phyloP scores from a whole-genome alignment of 2,329 filamentous ascomycete genomes.

The Aspergillus ruber region DNA sequence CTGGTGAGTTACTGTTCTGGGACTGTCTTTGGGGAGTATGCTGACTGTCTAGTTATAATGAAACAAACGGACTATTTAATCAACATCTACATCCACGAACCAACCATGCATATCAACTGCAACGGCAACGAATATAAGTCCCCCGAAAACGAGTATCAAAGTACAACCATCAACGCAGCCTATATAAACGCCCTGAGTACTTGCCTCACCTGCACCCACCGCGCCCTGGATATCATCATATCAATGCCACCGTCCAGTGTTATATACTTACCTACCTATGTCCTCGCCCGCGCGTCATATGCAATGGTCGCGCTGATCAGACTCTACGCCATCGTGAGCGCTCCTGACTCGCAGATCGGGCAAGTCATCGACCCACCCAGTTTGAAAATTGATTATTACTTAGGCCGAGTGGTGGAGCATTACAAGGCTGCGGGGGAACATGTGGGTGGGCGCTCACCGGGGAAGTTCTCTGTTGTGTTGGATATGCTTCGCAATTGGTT shows the following conservation, averaged over 20 bases:
- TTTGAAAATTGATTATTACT: constrained; percentile 59
- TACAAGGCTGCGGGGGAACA: constrained; percentile 59
- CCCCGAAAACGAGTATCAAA: constrained; percentile 14
- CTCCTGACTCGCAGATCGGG: constrained; percentile 60
- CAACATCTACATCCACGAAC: constrained; percentile 69
- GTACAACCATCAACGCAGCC: constrained; percentile 44
- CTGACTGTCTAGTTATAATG: constrained; percentile 47
- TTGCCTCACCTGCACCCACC: constrained; percentile 62
- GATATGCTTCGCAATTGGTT: constrained; percentile 67
- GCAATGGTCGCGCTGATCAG: constrained; percentile 67
- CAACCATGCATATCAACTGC: constrained; percentile 61
- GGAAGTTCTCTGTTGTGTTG: constrained; percentile 66
- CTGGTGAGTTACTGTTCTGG: constrained; percentile 42
- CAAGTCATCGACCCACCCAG: constrained; percentile 62
- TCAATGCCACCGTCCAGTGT: constrained; percentile 54
- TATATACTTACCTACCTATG: constrained; percentile 62
- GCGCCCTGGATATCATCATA: constrained; percentile 60
- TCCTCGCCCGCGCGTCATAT: constrained; percentile 66
- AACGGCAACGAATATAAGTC: constrained; percentile 38
- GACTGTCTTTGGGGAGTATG: neutral
- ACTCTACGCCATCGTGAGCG: constrained; percentile 62
- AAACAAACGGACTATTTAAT: constrained; percentile 59
- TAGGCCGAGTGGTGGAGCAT: constrained; percentile 64
- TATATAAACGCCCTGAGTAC: constrained; percentile 62
- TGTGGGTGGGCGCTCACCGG: constrained; percentile 58